Percentiles rank a stretch among this genome's conserved stretches.
Conservation (phyloP, 768 basidiomycete species). For the Clavaria fumosa region DNA sequence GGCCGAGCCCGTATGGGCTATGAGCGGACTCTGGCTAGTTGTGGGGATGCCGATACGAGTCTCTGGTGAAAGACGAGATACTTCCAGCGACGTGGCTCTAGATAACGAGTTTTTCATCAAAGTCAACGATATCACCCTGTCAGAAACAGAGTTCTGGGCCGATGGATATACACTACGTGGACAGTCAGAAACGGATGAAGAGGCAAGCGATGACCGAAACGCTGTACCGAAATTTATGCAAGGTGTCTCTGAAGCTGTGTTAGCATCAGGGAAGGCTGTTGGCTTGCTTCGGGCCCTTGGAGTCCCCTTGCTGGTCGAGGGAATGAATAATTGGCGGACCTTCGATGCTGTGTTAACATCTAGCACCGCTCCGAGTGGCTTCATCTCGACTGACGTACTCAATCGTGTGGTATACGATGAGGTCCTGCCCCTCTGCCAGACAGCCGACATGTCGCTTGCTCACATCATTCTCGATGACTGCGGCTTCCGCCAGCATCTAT, state of each 20-base stretch:
- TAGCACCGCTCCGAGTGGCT: constrained; percentile 8
- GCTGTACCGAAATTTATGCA: constrained; percentile 46
- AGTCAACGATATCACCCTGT: constrained; percentile 40
- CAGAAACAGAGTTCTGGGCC: constrained; percentile 69
- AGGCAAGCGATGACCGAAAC: constrained; percentile 16
- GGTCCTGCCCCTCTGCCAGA: constrained; percentile 39
- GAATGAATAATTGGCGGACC: constrained; percentile 24
- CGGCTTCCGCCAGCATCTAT: constrained; percentile 43
- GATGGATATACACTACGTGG: constrained; percentile 49
- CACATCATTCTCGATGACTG: constrained; percentile 54
- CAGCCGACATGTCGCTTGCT: constrained; percentile 35
- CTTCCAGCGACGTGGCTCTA: constrained; percentile 22
- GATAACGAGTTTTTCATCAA: constrained; percentile 77
- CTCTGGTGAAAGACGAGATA: constrained; percentile 13
- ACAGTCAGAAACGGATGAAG: constrained; percentile 16
- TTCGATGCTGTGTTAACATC: constrained; percentile 27
- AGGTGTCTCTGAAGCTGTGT: constrained; percentile 39
- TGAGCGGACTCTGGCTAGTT: constrained; percentile 56
- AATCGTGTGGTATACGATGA: constrained; percentile 49
- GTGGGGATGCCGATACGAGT: constrained; percentile 42
- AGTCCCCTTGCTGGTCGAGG: constrained; percentile 15
- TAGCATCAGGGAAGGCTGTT: constrained; percentile 61
- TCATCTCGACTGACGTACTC: constrained; percentile 40
- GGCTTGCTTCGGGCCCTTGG: constrained; percentile 57
- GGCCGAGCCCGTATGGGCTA: constrained; percentile 59